phyloP scores from a whole-genome alignment of 148 eudicot species.

The Selenicereus undatus region DNA sequence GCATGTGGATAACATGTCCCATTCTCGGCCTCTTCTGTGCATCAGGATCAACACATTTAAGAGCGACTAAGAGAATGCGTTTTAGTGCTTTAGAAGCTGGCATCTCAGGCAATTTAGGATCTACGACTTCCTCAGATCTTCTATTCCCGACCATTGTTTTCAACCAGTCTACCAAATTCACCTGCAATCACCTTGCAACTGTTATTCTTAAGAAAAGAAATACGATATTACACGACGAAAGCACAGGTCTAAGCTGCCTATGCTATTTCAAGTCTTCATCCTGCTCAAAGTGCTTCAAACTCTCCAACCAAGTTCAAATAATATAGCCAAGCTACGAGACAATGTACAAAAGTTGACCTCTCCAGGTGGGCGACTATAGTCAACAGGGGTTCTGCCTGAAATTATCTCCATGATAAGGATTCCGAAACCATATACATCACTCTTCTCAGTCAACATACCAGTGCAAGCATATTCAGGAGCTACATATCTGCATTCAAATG shows the following conservation, averaged over 20 bases:
- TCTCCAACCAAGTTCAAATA: not conserved
- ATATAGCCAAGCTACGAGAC: not conserved
- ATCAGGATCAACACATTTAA: slow-evolving; percentile 78
- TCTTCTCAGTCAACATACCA: slow-evolving; percentile 82
- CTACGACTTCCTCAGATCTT: slow-evolving; percentile 80
- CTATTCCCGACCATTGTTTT: slow-evolving; percentile 74
- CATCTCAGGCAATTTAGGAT: slow-evolving; percentile 69
- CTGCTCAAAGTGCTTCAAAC: not conserved
- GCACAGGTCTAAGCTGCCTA: not conserved
- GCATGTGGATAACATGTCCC: slow-evolving; percentile 95
- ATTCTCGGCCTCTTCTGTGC: slow-evolving; percentile 80
- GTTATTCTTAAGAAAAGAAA: not conserved
- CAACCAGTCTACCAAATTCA: slow-evolving; percentile 80
- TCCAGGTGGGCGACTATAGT: slow-evolving; percentile 70
- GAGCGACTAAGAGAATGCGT: slow-evolving; percentile 71
- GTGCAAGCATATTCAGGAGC: slow-evolving; percentile 93
- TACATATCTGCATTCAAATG: slow-evolving; percentile 48
- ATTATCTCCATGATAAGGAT: slow-evolving; percentile 82
- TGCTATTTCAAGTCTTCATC: not conserved
- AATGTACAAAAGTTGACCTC: slow-evolving; percentile 40
- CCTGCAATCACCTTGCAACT: slow-evolving; percentile 35
- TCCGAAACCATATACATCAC: slow-evolving; percentile 79
- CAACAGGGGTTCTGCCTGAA: slow-evolving; percentile 79
- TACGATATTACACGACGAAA: not conserved
- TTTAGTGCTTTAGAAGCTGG: slow-evolving; percentile 75